Base-by-base conservation (phyloP, 1,139 yeast genomes). In the Martiniozyma asiatica region DNA sequence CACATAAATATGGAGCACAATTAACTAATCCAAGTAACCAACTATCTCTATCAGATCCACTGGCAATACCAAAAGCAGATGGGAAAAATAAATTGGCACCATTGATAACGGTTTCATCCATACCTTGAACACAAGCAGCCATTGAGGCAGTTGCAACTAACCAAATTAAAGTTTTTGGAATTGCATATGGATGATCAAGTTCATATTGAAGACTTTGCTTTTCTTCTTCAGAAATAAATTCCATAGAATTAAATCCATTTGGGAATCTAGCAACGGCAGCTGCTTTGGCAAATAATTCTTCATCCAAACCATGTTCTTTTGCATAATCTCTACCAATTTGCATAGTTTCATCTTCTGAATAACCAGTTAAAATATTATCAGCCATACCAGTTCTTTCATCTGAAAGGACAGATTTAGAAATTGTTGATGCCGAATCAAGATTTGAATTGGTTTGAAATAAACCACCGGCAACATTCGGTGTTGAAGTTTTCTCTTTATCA, bases 121-220 rank as follows among this genome's bases (percentile, higher is more conserved):
- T 81, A 47, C 95, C 95, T 53, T 82, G 94, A 22, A 84, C 87
- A 7, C 87, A 81, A 14, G 94, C 95, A 32, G 92, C 84, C 73
- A 82, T 69, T 6, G 94, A 78, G 25, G 87, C 78, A 50, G 81
- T 68, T 12, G 80, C 65, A 34, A 79, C 69, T 32, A 81, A 73
- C 40, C 64, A 69, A 41, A 74, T 55, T 45, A 82, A 60, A 36
- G 69, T 68, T 20, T 43, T 41, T 0, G 93, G 89, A 29, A 75
- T 61, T 34, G 62, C 60, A 82, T 84, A 77, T 28, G 75, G 72
- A 36, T 78, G 77, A 26, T 71, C 64, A 36, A 61, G 65, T 42
- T 65, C 73, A 33, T 55, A 51, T 38, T 68, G 57, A 25, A 81
- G 58, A 1, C 61, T 66, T 11, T 55, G 48, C 39, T 68, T 69